Percentiles rank a stretch among this genome's conserved stretches.
These are phyloP conservation scores for Spathaspora gorwiae DNA, from an alignment of 805 yeast species.

Conservation along the genomic window DNA sequence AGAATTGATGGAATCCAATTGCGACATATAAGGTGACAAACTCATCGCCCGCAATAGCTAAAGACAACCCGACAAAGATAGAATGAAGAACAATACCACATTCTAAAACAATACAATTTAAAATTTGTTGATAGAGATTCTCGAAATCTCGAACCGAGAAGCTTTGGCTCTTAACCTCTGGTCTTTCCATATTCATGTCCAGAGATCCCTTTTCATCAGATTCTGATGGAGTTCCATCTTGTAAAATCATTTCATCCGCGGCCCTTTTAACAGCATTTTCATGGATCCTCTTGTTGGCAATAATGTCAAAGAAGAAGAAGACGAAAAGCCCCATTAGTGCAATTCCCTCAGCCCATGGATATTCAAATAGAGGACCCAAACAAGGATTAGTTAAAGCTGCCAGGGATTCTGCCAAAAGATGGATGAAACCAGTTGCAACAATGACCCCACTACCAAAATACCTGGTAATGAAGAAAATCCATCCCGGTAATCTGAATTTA, in stretches of 20 bases:
- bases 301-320: conserved; percentile 27
- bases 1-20: conserved; percentile 63
- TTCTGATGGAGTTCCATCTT: conserved; percentile 3
- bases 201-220: background rate
- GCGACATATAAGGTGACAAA: conserved; percentile 66
- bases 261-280: background rate
- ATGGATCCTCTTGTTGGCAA: conserved; percentile 15
- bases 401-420: conserved; percentile 28
- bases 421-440: conserved; percentile 33
- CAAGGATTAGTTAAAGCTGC: conserved; percentile 22
- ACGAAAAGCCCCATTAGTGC: conserved; percentile 25
- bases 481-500: conserved; percentile 19
- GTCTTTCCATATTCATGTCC: background rate
- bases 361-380: conserved; percentile 23
- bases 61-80: conserved; percentile 68
- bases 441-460: conserved; percentile 35
- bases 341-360: conserved; percentile 31
- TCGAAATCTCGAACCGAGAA: background rate
- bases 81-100: conserved; percentile 80
- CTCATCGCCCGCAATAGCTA: conserved; percentile 71
- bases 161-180: background rate
- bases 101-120: conserved; percentile 47
- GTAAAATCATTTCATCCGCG: background rate
- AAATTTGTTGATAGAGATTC: conserved; percentile 9
- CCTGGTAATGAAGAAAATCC: conserved; percentile 23